Evolutionary conservation across 768 basidiomycete genomes (phyloP), one percentile per base, ranked within the genome.

Genomic region (Xerocomellus intermedius): DNA sequence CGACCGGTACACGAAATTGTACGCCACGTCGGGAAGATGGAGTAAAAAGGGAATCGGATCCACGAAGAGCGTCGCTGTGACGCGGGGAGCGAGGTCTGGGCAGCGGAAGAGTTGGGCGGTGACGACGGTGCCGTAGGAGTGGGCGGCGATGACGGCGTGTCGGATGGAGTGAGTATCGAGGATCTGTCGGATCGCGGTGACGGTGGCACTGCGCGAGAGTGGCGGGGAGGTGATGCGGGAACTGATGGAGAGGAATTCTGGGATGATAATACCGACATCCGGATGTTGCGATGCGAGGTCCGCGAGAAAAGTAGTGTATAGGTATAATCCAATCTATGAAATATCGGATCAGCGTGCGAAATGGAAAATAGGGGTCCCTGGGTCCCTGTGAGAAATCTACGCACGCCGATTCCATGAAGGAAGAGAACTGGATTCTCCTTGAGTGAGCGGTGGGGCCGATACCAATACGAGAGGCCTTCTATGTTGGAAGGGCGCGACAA

Each of bases 361-460:
- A 43, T 1, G 13, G 19, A 41, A 35, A 1, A 19, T 12, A 32
- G 9, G 35, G 36, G 19, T n/a, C 17, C 19, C 30, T 22, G 39
- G 13, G 16, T 30, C 3, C 3, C 7, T 22, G 1, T 17, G 28
- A 19, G 3, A 9, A 9, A 26, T 30, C 17, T 21, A 54, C 61
- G n/a, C 68, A 85, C 83, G 10, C 86, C 86, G n/a, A 87, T 81
- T 10, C 86, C 86, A 51, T 88, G 86, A 1, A 88, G 60, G 61
- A 87, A 85, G n/a, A 87, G 65, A 10, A 88, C 68, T 0, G 85
- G 83, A 9, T 72, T 69, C 56, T 79, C 81, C 2, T 71, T 72
- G 9, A 47, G 50, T 5, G 82, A 79, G 33, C 68, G 73, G 54
- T 86, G 84, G 3, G 79, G 77, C 4, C 76, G 71, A 55, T 78